Conservation (phyloP, 305 asterid genomes). For the Fraxinus angustifolia region DNA sequence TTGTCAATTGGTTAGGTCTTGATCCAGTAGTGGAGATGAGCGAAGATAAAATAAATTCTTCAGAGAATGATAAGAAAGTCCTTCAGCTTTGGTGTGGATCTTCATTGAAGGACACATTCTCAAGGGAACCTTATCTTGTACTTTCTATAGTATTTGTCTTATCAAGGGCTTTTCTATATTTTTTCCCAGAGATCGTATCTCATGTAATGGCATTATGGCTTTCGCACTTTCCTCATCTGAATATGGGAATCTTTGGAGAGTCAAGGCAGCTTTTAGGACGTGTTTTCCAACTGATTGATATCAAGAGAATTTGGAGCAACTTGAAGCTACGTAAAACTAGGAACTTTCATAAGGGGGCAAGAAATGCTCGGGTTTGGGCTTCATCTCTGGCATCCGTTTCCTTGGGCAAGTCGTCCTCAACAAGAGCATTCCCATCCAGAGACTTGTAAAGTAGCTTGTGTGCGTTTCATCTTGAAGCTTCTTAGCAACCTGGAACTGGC, state of each 20-base stretch:
- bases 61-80: conserved; percentile 15
- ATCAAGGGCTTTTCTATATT: conserved; percentile 35
- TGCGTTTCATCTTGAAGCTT: conserved; percentile 1
- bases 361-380: conserved; percentile 81
- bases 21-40: conserved; percentile 30
- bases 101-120: conserved; percentile 41
- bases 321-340: conserved; percentile 52
- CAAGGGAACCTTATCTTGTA: conserved; percentile 54
- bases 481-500: conserved; percentile 11
- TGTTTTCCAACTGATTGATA: conserved; percentile 52
- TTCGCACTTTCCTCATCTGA: conserved; percentile 50
- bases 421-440: conserved; percentile 31
- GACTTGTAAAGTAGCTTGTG: conserved; percentile 20
- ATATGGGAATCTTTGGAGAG: conserved; percentile 61
- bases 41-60: conserved; percentile 26
- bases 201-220: conserved; percentile 46
- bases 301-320: conserved; percentile 61
- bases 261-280: conserved; percentile 56
- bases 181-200: conserved; percentile 43
- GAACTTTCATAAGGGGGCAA: conserved; percentile 61
- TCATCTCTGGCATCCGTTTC: conserved; percentile 82
- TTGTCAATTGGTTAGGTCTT: conserved; percentile 26
- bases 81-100: conserved; percentile 32
- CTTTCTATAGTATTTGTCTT: conserved; percentile 45
- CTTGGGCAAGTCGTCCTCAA: conserved; percentile 55